Evolutionary conservation across 2,329 filamentous ascomycete genomes (phyloP).

Genomic region (Emmonsiellopsis sp.): DNA sequence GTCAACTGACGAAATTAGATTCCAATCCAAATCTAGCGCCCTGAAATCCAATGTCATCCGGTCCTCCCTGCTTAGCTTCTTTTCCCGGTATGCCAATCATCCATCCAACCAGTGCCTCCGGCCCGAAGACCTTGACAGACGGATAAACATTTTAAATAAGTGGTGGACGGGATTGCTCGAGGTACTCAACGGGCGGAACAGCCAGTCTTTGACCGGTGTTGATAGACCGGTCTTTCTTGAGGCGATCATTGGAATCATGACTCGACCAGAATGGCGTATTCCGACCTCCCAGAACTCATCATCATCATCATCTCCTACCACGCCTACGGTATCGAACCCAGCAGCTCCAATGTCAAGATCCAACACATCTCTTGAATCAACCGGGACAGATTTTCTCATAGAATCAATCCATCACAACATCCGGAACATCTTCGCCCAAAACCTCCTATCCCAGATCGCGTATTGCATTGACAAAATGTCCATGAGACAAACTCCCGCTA

Average conservation of each 20-base stretch:
- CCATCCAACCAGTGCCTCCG: conserved; percentile 54
- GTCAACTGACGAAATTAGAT: conserved; percentile 34
- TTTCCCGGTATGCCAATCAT: conserved; percentile 61
- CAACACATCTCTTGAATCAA: conserved; percentile 52
- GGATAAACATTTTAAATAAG: conserved; percentile 71
- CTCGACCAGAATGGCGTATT: conserved; percentile 76
- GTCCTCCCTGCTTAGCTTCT: conserved; percentile 63
- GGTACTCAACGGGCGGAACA: conserved; percentile 66
- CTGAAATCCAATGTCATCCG: conserved; percentile 71
- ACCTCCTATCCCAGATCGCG: conserved; percentile 71
- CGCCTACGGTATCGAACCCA: conserved; percentile 37
- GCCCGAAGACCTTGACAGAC: conserved; percentile 74
- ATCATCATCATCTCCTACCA: conserved; percentile 36
- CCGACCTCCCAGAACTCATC: conserved; percentile 47
- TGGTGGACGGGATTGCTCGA: conserved; percentile 85
- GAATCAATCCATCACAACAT: conserved; percentile 81
- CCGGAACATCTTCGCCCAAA: conserved; percentile 74
- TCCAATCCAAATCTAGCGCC: conserved; percentile 62
- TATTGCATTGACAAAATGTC: conserved; percentile 88
- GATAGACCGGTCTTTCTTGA: conserved; percentile 75
- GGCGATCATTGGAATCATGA: conserved; percentile 72
- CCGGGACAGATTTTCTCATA: conserved; percentile 58
- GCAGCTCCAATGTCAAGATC: conserved; percentile 35
- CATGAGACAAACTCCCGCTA: conserved; percentile 60
- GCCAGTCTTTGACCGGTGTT: conserved; percentile 71